Conservation (phyloP, 1,284 basidiomycete genomes). For the Pseudozyma hubeiensis region DNA sequence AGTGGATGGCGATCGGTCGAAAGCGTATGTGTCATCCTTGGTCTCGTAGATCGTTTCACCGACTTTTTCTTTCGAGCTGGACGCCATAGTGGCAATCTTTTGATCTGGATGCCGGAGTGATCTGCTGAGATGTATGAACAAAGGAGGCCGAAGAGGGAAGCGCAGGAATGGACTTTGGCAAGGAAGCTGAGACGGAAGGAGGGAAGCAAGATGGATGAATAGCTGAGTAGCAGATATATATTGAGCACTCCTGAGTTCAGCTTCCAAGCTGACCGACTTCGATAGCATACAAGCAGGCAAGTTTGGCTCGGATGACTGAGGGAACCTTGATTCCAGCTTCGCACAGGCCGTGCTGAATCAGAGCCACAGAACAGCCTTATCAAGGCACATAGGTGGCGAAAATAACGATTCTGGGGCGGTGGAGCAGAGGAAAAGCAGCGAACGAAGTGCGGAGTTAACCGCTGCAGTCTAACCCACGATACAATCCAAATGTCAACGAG, state of each 20-base stretch:
- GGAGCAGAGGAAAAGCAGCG: background rate
- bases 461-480: constrained; percentile 2
- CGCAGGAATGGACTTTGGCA: too few relatives aligned
- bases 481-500: background rate
- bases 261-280: too few relatives aligned
- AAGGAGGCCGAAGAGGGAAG: background rate
- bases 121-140: background rate
- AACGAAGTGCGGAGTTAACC: background rate
- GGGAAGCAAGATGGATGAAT: too few relatives aligned
- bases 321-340: too few relatives aligned
- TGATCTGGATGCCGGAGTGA: background rate
- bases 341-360: too few relatives aligned
- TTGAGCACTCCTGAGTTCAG: too few relatives aligned
- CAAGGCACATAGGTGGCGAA: background rate
- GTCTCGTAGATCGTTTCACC: constrained; percentile 16
- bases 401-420: too few relatives aligned
- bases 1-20: constrained; percentile 6
- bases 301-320: too few relatives aligned
- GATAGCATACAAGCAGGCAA: too few relatives aligned
- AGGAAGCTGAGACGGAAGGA: too few relatives aligned
- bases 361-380: background rate
- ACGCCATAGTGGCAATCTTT: constrained; percentile 7
- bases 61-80: constrained; percentile 23
- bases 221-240: too few relatives aligned
- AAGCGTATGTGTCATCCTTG: constrained; percentile 1